phyloP scores from a whole-genome alignment of 2,329 filamentous ascomycete genomes.

The Camillea tinctor region DNA sequence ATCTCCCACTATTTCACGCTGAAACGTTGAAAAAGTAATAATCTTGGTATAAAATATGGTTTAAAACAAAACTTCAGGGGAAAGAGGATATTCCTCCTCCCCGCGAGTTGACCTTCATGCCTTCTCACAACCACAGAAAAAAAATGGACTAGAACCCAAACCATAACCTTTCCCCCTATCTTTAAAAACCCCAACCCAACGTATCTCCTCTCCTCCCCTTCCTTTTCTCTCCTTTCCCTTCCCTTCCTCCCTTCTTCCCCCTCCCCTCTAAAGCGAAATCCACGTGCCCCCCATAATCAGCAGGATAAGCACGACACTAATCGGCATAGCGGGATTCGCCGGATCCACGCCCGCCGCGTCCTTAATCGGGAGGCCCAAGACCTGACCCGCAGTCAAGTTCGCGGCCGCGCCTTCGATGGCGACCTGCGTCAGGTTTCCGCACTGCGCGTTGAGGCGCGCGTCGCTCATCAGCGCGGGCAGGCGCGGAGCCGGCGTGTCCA shows the following conservation, averaged over 20 bases:
- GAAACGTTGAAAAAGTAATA: too few relatives aligned
- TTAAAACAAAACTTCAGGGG: too few relatives aligned
- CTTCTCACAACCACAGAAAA: too few relatives aligned
- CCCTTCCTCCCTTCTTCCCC: background rate
- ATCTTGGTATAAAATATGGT: too few relatives aligned
- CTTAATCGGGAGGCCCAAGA: slow-evolving; percentile 36
- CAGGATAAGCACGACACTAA: slow-evolving; percentile 23
- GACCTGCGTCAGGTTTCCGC: slow-evolving; percentile 44
- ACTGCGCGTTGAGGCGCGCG: slow-evolving; percentile 39
- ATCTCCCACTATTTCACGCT: too few relatives aligned
- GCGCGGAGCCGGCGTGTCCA: slow-evolving; percentile 40
- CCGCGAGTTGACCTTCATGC: too few relatives aligned
- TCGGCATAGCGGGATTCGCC: slow-evolving; percentile 19
- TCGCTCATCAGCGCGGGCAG: slow-evolving; percentile 39
- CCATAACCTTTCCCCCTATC: background rate
- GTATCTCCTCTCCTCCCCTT: background rate
- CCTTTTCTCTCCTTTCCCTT: background rate
- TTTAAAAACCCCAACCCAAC: background rate
- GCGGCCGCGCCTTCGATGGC: slow-evolving; percentile 42
- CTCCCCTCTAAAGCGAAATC: slow-evolving; percentile 17
- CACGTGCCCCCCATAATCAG: slow-evolving; percentile 25
- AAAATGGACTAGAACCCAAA: background rate
- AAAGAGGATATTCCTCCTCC: too few relatives aligned
- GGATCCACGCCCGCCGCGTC: slow-evolving; percentile 31
- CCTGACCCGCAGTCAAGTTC: slow-evolving; percentile 44